Evolutionary conservation across 768 basidiomycete genomes (phyloP), one percentile per base, ranked within the genome.

Genomic region (Mycena vitilis): DNA sequence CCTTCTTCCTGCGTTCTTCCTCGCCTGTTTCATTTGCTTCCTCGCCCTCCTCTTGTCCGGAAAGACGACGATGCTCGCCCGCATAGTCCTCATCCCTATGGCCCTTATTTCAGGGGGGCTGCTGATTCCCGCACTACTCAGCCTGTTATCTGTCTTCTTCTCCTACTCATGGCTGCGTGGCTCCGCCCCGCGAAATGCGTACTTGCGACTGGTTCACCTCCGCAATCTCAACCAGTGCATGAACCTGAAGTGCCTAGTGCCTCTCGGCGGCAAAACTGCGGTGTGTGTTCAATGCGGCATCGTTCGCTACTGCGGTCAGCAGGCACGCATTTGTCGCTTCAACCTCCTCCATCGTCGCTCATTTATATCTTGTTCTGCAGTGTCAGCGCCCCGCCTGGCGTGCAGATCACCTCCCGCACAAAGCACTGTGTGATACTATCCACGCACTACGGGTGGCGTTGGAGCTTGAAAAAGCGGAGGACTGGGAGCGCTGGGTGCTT

Each of bases 161-260:
- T n/a, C 48, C 4, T 22, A 60, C 1, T 34, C 13, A 30, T 52
- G 42, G 42, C 4, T 44, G 42, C 42, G 18, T 44, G 42, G 42
- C 11, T 44, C 18, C 42, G 42, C n/a, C n/a, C n/a, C n/a, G n/a
- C n/a, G 42, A 44, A 44, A 44, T 49, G 58, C 49, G 36, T 16
- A n/a, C 34, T 2, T n/a, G n/a, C 30, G 23, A 9, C 30, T 48
- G 7, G 5, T 60, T 11, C 16, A 49, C 11, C 20, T 60, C 11
- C 45, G 58, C 2, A 60, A 60, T 36, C 4, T 60, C 5, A 60
- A 60, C 22, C 58, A 60, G 16, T 60, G 58, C 47, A 60, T 47
- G 47, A 15, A 36, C 4, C 58, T 60, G 34, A 34, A 36, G 5
- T 60, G 58, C 34, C 4, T 8, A n/a, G 38, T 22, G 9, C 34